A percentile compares a stretch with the other conserved stretches of the same genome.
phyloP scores from a whole-genome alignment of 208 protist genomes.

The Crithidia mellificae region DNA sequence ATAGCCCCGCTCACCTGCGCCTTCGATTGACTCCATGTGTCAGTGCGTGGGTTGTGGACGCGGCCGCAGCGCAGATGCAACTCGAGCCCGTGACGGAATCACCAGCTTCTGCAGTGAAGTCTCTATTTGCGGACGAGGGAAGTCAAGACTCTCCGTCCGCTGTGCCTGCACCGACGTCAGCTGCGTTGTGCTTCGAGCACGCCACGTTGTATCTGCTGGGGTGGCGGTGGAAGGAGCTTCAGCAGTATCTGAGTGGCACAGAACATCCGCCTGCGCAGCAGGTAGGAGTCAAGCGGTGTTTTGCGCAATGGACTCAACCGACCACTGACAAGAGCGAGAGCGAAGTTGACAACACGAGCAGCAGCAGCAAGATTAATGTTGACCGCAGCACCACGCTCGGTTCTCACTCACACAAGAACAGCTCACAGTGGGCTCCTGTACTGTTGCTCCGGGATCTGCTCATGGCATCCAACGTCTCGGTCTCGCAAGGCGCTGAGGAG shows the following conservation, averaged over 20 bases:
- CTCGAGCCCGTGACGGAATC: not conserved
- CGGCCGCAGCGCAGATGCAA: conserved; percentile 12
- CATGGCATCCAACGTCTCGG: conserved; percentile 4
- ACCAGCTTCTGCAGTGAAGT: not conserved
- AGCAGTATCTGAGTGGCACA: conserved; percentile 10
- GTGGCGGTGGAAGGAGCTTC: conserved; percentile 23
- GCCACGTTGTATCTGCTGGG: conserved; percentile 18
- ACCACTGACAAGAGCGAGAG: no score
- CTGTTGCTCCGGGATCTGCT: conserved; percentile 32
- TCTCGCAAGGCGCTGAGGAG: not conserved
- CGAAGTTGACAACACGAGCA: no score
- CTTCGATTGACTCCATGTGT: conserved; percentile 20
- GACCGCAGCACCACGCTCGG: not conserved
- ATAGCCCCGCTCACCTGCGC: not conserved
- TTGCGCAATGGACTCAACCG: no score
- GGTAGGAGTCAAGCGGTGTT: no score
- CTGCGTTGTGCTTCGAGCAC: conserved; percentile 10
- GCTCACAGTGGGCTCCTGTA: conserved; percentile 34
- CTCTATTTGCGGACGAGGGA: not conserved
- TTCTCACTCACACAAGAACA: not conserved
- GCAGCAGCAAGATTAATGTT: no score
- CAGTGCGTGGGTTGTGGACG: conserved; percentile 19
- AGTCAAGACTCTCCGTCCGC: not conserved
- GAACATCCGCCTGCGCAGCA: no score
- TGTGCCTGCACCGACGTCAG: conserved; percentile 1